phyloP scores from a whole-genome alignment of 805 yeast species.

The Sugiyamaella americana region DNA sequence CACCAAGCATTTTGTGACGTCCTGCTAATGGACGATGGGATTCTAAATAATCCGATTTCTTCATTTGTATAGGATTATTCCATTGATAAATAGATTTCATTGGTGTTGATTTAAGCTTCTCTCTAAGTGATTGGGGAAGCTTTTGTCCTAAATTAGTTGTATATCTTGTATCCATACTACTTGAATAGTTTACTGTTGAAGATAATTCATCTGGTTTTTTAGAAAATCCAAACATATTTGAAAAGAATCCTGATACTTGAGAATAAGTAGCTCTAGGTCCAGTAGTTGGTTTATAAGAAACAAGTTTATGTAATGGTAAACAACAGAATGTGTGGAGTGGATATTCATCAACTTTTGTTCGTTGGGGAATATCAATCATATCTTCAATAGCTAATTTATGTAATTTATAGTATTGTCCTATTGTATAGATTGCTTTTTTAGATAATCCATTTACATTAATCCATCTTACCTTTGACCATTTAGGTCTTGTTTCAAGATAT shows the following conservation, averaged over 20 bases:
- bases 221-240: slow-evolving; percentile 1
- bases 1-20: slow-evolving; percentile 42
- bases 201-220: no score
- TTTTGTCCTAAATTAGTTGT: neutral
- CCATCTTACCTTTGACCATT: slow-evolving; percentile 51
- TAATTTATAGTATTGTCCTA: slow-evolving; percentile 40
- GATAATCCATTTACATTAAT: slow-evolving; percentile 55
- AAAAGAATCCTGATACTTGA: neutral
- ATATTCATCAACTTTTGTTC: slow-evolving; percentile 53
- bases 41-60: slow-evolving; percentile 30
- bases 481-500: slow-evolving; percentile 31
- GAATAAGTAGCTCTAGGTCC: slow-evolving; percentile 4
- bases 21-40: slow-evolving; percentile 41
- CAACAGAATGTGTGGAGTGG: slow-evolving; percentile 48
- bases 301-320: slow-evolving; percentile 45
- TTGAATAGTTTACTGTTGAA: neutral
- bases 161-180: neutral
- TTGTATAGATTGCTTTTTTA: slow-evolving; percentile 50
- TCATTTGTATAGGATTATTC: slow-evolving; percentile 27
- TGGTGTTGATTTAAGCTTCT: neutral
- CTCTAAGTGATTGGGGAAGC: neutral
- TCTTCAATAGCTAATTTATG: slow-evolving; percentile 57
- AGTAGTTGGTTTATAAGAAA: slow-evolving; percentile 4
- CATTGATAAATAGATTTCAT: slow-evolving; percentile 30
- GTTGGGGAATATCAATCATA: slow-evolving; percentile 56